Conservation (phyloP, 2,329 filamentous ascomycete genomes). For the Colletotrichum lini region DNA sequence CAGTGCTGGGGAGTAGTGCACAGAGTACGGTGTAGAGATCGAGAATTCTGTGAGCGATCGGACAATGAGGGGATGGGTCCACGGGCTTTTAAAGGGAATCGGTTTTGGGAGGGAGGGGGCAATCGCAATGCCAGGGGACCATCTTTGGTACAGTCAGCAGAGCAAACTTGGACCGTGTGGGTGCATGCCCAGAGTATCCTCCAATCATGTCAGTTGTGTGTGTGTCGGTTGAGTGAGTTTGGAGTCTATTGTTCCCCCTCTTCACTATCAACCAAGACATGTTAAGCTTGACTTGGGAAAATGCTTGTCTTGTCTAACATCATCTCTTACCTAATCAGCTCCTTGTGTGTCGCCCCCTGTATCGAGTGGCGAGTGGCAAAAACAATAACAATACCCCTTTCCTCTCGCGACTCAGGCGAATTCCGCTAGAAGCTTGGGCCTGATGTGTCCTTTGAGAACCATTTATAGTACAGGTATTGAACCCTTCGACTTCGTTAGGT, state of each 20-base stretch:
- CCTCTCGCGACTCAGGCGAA: not conserved
- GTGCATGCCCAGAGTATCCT: not conserved
- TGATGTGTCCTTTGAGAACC: too few relatives aligned
- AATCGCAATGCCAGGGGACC: not conserved
- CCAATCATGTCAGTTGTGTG: not conserved
- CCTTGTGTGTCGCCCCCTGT: too few relatives aligned
- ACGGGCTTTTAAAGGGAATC: not conserved
- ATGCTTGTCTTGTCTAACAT: too few relatives aligned
- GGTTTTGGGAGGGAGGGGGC: not conserved
- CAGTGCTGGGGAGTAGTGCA: not conserved
- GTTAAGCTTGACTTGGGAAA: too few relatives aligned
- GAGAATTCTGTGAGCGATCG: constrained; percentile 16
- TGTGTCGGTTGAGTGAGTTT: too few relatives aligned
- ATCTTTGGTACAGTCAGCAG: not conserved
- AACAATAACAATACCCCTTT: too few relatives aligned
- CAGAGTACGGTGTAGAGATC: constrained; percentile 12
- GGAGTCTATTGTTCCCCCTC: too few relatives aligned
- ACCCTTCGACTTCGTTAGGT: too few relatives aligned
- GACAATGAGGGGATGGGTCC: not conserved
- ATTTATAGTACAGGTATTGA: not conserved
- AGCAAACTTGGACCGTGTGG: not conserved
- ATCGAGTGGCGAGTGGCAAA: too few relatives aligned
- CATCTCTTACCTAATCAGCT: too few relatives aligned
- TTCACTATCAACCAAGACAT: too few relatives aligned
- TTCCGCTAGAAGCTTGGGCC: not conserved